Percentiles rank a stretch among this genome's conserved stretches.
These are phyloP conservation scores for Lactarius sp. DNA, from an alignment of 768 basidiomycete species.

Conservation along the genomic window DNA sequence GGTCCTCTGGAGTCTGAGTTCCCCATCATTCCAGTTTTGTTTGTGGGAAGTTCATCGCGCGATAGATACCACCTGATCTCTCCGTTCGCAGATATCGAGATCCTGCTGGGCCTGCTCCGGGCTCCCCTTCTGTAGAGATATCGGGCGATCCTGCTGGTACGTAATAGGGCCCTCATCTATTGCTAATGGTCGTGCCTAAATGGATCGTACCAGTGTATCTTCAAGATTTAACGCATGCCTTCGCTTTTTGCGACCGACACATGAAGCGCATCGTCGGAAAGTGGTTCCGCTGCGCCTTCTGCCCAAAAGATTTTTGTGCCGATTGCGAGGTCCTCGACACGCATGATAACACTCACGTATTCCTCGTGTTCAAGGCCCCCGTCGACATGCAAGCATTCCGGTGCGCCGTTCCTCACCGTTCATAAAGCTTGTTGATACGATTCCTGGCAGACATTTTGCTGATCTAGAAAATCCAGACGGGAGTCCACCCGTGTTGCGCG, in stretches of 20 bases:
- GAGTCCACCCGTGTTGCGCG: constrained; percentile 17
- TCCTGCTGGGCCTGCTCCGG: constrained; percentile 50
- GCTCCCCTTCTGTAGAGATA: constrained; percentile 33
- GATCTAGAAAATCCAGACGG: constrained; percentile 6
- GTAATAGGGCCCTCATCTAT: constrained; percentile 6
- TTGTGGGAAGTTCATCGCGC: constrained; percentile 27
- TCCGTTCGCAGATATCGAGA: constrained; percentile 49
- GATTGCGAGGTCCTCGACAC: constrained; percentile 76
- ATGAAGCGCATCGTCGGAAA: constrained; percentile 75
- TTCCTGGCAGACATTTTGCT: constrained; percentile 11
- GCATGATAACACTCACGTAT: constrained; percentile 78
- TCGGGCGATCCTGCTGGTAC: constrained; percentile 53
- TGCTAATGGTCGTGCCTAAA: not conserved
- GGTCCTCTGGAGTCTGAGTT: constrained; percentile 47
- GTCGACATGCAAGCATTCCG: constrained; percentile 74
- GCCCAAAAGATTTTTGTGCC: constrained; percentile 81
- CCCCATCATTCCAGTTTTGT: constrained; percentile 71
- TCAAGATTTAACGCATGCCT: constrained; percentile 49
- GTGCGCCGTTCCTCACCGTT: constrained; percentile 37
- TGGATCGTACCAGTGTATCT: constrained; percentile 52
- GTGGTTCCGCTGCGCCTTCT: constrained; percentile 91
- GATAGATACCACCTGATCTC: not conserved
- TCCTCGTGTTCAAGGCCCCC: constrained; percentile 81
- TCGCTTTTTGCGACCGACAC: constrained; percentile 84
- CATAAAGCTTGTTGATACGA: constrained; percentile 1